phyloP scores from a whole-genome alignment of 305 asterid genomes.

The Fraxinus velutina region DNA sequence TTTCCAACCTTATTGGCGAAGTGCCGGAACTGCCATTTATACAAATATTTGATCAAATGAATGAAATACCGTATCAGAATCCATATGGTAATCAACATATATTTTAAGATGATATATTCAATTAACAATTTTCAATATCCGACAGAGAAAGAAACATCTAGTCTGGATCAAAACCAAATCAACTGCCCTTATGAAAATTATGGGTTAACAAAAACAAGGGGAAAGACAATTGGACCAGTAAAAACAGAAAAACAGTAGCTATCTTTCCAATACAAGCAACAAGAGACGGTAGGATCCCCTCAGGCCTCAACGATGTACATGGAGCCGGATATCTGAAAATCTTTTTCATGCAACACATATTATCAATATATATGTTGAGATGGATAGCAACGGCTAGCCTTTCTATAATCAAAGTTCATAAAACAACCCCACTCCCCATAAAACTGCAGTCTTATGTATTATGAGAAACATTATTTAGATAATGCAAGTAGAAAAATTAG shows the following conservation, averaged over 20 bases:
- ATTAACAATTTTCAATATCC: slow-evolving; percentile 10
- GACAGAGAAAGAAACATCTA: slow-evolving; percentile 10
- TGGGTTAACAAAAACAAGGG: background rate
- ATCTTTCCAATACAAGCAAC: background rate
- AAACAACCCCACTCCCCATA: background rate
- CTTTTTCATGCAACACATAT: background rate
- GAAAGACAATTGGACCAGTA: background rate
- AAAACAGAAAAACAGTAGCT: background rate
- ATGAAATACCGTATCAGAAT: slow-evolving; percentile 6
- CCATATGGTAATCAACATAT: slow-evolving; percentile 18
- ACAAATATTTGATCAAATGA: slow-evolving; percentile 16
- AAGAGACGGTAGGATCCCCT: background rate
- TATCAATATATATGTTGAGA: background rate
- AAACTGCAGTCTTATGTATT: background rate
- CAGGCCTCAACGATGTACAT: background rate
- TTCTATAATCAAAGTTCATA: background rate
- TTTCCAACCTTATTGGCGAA: slow-evolving; percentile 97
- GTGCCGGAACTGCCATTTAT: slow-evolving; percentile 85
- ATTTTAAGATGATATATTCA: background rate
- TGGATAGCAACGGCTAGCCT: background rate
- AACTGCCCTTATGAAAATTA: background rate
- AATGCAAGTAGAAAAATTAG: background rate
- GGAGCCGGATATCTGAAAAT: background rate
- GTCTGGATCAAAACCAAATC: background rate
- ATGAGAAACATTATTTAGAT: background rate